A percentile compares a stretch with the other conserved stretches of the same genome.
Evolutionary conservation across 257 asterid genomes (phyloP).

Genomic region (Solanum clarkiae): DNA sequence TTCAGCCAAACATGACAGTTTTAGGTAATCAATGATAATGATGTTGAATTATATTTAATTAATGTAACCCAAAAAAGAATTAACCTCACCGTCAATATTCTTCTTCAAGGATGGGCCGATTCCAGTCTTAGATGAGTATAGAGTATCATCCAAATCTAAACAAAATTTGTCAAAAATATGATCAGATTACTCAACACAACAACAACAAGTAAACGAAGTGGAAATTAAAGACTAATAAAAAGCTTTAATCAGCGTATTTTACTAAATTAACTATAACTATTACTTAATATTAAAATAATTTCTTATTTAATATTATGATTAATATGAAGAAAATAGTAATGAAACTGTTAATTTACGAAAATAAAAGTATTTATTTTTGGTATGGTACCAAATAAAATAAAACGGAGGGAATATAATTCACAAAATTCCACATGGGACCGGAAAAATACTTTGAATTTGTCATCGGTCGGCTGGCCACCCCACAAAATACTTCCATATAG

Average conservation of each 20-base stretch:
- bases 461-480: too few relatives aligned
- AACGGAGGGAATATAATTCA: not conserved
- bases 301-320: too few relatives aligned
- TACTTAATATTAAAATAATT: too few relatives aligned
- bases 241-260: too few relatives aligned
- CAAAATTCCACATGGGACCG: not conserved
- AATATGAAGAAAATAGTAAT: too few relatives aligned
- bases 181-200: not conserved
- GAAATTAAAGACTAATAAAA: not conserved
- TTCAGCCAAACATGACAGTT: not conserved
- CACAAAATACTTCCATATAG: too few relatives aligned
- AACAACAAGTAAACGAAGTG: not conserved
- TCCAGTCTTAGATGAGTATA: constrained; percentile 65
- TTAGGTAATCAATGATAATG: not conserved
- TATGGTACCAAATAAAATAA: too few relatives aligned
- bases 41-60: not conserved
- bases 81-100: constrained; percentile 57
- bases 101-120: constrained; percentile 64
- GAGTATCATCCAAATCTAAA: constrained; percentile 83
- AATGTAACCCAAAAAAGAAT: not conserved
- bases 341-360: too few relatives aligned
- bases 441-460: too few relatives aligned
- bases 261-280: too few relatives aligned
- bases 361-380: too few relatives aligned
- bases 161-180: not conserved